Percentiles rank a stretch among this genome's conserved stretches.
phyloP scores from a whole-genome alignment of 1,284 basidiomycete species.

The Gymnopus androsaceus region DNA sequence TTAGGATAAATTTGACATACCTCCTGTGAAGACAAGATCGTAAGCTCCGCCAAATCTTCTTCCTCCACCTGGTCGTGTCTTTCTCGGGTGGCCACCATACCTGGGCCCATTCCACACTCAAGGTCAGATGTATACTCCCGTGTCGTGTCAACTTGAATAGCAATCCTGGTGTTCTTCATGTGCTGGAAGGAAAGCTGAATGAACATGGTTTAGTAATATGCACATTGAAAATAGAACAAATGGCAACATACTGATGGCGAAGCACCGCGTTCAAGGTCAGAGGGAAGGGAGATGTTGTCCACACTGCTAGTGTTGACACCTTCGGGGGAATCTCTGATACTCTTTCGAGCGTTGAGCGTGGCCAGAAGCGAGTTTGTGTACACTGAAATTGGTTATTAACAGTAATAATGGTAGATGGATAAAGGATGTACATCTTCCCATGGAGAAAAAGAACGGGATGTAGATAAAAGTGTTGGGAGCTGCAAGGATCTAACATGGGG shows the following conservation, averaged over 20 bases:
- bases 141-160: constrained; percentile 17
- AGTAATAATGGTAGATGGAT: not conserved
- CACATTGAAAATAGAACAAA: not conserved
- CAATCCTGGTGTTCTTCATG: constrained; percentile 8
- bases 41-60: not conserved
- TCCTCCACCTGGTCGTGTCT: not conserved
- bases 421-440: constrained; percentile 43
- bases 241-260: not conserved
- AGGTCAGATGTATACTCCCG: constrained; percentile 10
- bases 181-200: not conserved
- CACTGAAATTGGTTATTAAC: constrained; percentile 27
- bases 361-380: constrained; percentile 53
- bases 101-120: not conserved
- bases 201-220: not conserved
- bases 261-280: not conserved
- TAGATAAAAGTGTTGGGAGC: constrained; percentile 46
- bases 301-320: constrained; percentile 25
- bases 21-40: not conserved
- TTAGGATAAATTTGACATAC: not conserved
- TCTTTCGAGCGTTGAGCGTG: constrained; percentile 47
- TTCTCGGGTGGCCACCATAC: not conserved
- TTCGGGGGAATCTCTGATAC: constrained; percentile 31
- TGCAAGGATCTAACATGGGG: constrained; percentile 33
- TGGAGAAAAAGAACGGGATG: constrained; percentile 51
- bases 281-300: not conserved